Evolutionary conservation across 305 asterid genomes (phyloP).

Genomic region (Stenogyne calaminthoides): DNA sequence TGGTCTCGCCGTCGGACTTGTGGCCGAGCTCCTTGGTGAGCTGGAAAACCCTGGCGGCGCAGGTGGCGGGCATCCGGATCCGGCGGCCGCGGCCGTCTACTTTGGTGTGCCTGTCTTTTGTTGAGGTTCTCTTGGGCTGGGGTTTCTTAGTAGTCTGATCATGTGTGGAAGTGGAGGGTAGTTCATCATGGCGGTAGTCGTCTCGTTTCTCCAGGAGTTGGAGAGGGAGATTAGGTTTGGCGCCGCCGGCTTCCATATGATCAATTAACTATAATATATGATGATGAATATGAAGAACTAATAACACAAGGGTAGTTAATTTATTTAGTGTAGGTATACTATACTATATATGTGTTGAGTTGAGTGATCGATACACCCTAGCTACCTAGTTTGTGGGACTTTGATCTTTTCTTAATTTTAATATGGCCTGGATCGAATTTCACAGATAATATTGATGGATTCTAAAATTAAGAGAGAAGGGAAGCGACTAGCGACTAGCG

Average conservation of each 20-base stretch:
- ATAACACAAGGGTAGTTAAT: too few species aligned
- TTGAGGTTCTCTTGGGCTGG: slow-evolving; percentile 50
- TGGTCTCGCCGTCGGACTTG: slow-evolving; percentile 70
- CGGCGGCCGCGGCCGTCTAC: slow-evolving; percentile 80
- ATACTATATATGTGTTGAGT: too few species aligned
- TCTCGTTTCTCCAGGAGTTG: slow-evolving; percentile 58
- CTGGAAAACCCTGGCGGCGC: slow-evolving; percentile 87
- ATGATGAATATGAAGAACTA: too few species aligned
- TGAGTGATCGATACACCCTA: too few species aligned
- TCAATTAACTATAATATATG: too few species aligned
- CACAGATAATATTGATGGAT: slow-evolving; percentile 7
- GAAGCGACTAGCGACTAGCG: slow-evolving; percentile 30
- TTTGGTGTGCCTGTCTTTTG: slow-evolving; percentile 71
- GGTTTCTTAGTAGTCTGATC: slow-evolving; percentile 23
- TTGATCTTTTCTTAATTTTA: neutral
- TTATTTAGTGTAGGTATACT: too few species aligned
- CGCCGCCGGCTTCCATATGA: slow-evolving; percentile 53
- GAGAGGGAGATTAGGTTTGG: slow-evolving; percentile 52
- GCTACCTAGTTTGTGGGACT: slow-evolving; percentile 47
- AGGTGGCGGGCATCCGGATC: slow-evolving; percentile 71
- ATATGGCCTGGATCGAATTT: neutral
- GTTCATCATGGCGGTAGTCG: neutral
- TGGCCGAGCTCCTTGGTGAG: slow-evolving; percentile 71
- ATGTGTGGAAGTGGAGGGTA: too few species aligned
- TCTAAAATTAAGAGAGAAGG: slow-evolving; percentile 29